Evolutionary conservation across 169 alveolate species (phyloP), one percentile per base, ranked within the genome.

Genomic region (Cryptosporidium baileyi): DNA sequence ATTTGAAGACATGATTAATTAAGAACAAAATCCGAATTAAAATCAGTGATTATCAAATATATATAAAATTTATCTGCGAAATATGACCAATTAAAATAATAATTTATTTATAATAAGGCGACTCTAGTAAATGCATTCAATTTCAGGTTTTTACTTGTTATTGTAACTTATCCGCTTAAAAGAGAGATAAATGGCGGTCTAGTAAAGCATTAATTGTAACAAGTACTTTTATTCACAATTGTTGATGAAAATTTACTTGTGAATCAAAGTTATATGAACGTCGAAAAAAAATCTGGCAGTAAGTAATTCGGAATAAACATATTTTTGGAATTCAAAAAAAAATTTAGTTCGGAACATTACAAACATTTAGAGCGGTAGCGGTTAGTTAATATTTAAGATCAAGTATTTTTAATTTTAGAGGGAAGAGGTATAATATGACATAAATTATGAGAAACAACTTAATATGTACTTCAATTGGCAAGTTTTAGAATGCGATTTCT

Each of bases 401-500:
- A 41, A 41, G 19, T 5, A 26, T n/a, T 47, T 9, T 4, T 4
- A 9, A 47, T 47, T 47, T 6, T 0, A 4, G 3, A 11, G 19
- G 17, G 59, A 47, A 9, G 59, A 47, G 19, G 59, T 47, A 47
- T 41, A 41, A 15, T 19, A 11, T n/a, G 59, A 5, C 30, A n/a
- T 19, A 9, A 47, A n/a, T 5, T 11, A 47, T 11, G 19, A 47
- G 15, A n/a, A 47, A 19, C 15, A 47, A 47, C 19, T n/a, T 47
- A 26, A 47, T n/a, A 47, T n/a, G 15, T n/a, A n/a, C 19, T 47
- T 47, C 59, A 47, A 5, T n/a, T 11, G 19, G 7, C 15, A 47
- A 74, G 54, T 28, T 26, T 19, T 26, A 74, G 54, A 59, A 90
- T 90, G 93, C 80, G 88, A 15, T 90, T 89, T 54, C 17, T 90